Conservation (phyloP, 805 yeast species). For the Candida vaughaniae region DNA sequence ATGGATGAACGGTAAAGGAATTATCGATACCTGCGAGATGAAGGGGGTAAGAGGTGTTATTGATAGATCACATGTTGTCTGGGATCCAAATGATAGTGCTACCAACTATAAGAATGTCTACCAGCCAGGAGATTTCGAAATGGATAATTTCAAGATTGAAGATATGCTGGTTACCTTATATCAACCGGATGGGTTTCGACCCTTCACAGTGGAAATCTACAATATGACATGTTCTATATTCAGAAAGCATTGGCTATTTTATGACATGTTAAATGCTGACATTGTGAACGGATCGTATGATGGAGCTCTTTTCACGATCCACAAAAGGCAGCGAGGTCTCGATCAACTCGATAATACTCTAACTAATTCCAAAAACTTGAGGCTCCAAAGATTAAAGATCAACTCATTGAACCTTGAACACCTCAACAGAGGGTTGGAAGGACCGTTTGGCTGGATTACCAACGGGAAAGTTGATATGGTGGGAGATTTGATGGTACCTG, state of each 20-base stretch:
- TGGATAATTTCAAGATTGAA: slow-evolving; percentile 76
- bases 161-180: slow-evolving; percentile 79
- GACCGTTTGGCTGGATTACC: slow-evolving; percentile 97
- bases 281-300: slow-evolving; percentile 90
- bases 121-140: slow-evolving; percentile 89
- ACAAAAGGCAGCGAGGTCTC: slow-evolving; percentile 61
- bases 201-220: slow-evolving; percentile 85
- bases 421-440: slow-evolving; percentile 82
- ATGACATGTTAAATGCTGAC: slow-evolving; percentile 81
- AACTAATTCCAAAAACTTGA: slow-evolving; percentile 12
- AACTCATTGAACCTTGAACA: slow-evolving; percentile 88
- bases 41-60: slow-evolving; percentile 89
- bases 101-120: slow-evolving; percentile 71
- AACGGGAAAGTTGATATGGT: slow-evolving; percentile 89
- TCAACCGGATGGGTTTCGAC: slow-evolving; percentile 80
- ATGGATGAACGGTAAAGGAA: slow-evolving; percentile 90
- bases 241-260: slow-evolving; percentile 90
- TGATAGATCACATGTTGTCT: slow-evolving; percentile 82
- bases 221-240: slow-evolving; percentile 76
- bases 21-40: slow-evolving; percentile 70
- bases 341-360: slow-evolving; percentile 39
- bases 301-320: slow-evolving; percentile 88
- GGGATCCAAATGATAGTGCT: slow-evolving; percentile 83
- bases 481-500: slow-evolving; percentile 84
- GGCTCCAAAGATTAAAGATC: slow-evolving; percentile 72